These are phyloP conservation scores for Hypoxylon sp. DNA, from an alignment of 2,329 filamentous ascomycete species.

Conservation along the genomic window DNA sequence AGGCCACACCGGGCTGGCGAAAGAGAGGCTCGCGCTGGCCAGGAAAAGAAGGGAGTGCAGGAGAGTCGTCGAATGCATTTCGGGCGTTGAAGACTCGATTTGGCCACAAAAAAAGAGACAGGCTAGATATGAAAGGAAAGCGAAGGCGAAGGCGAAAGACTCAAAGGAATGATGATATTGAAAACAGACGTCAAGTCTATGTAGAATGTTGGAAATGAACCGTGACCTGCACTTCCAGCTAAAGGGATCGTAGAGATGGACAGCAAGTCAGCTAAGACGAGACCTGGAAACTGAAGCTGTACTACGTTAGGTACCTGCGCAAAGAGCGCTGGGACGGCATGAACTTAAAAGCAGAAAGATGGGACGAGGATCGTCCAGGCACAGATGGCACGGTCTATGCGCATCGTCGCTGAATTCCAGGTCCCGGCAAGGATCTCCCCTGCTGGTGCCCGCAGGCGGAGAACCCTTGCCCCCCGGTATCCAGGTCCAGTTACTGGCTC, in stretches of 20 bases:
- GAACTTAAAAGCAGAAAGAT: constrained; percentile 22
- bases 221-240: constrained; percentile 37
- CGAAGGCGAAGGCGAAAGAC: constrained; percentile 15
- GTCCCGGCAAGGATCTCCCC: constrained; percentile 13
- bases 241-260: constrained; percentile 19
- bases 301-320: background rate
- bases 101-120: constrained; percentile 20
- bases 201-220: constrained; percentile 24
- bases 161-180: constrained; percentile 21
- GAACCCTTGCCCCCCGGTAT: constrained; percentile 31
- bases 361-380: constrained; percentile 26
- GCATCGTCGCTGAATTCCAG: constrained; percentile 19
- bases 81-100: constrained; percentile 27
- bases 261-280: constrained; percentile 12
- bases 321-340: constrained; percentile 13
- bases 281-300: constrained; percentile 15
- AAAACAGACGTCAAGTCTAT: constrained; percentile 46
- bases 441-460: constrained; percentile 14
- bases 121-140: constrained; percentile 4
- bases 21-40: constrained; percentile 49
- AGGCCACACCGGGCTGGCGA: constrained; percentile 54
- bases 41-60: constrained; percentile 51
- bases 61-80: constrained; percentile 53
- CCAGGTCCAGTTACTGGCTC: constrained; percentile 18
- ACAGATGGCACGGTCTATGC: constrained; percentile 5